Conservation (phyloP, 768 basidiomycete genomes). For the Collybiopsis confluens region DNA sequence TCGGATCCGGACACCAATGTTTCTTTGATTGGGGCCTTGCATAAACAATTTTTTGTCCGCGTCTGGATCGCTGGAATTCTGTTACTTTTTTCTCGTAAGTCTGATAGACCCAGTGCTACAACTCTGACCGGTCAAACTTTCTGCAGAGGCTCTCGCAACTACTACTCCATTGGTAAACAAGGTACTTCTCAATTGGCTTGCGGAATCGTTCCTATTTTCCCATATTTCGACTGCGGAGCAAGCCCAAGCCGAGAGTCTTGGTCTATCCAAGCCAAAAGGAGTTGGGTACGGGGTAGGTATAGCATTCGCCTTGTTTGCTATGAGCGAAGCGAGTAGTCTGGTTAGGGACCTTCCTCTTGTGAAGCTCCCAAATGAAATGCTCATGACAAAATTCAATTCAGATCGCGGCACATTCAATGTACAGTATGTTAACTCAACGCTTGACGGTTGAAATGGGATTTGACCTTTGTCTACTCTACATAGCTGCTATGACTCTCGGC, state of each 20-base stretch:
- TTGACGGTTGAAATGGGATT: conserved; percentile 1
- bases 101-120: not conserved
- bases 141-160: conserved; percentile 39
- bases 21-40: conserved; percentile 9
- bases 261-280: conserved; percentile 29
- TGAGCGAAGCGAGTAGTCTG: conserved; percentile 29
- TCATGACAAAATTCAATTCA: not conserved
- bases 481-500: conserved; percentile 32
- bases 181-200: conserved; percentile 44
- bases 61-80: conserved; percentile 12
- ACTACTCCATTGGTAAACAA: conserved; percentile 45
- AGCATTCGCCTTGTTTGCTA: conserved; percentile 43
- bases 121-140: not conserved
- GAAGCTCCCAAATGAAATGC: no score
- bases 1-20: conserved; percentile 3
- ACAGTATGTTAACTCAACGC: conserved; percentile 13
- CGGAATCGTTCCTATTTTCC: conserved; percentile 32
- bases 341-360: not conserved
- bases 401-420: conserved; percentile 27
- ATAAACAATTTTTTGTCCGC: conserved; percentile 7
- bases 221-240: conserved; percentile 25
- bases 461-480: no score
- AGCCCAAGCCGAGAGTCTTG: conserved; percentile 16
- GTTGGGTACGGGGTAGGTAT: conserved; percentile 53
- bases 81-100: conserved; percentile 7